Evolutionary conservation across 2,329 filamentous ascomycete genomes (phyloP), one percentile per base, ranked within the genome.

Genomic region (Cladosporium sp.): DNA sequence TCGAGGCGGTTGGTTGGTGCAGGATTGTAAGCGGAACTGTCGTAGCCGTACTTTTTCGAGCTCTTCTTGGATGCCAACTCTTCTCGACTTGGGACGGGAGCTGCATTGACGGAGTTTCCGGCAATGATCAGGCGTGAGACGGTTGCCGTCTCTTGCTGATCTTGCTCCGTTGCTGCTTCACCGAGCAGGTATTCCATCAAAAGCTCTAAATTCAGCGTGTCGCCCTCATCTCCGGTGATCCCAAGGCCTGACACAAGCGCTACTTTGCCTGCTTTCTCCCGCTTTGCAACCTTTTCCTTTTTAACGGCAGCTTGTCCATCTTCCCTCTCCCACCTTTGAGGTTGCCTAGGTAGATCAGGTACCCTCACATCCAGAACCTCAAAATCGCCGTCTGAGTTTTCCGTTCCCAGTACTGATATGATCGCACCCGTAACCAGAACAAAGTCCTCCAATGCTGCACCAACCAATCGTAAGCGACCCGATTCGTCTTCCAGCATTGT

Each of bases 401-500:
- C 93, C 0, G 90, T 95, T 34, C 93, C 93, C 74, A 98, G 82
- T 3, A 91, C 90, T n/a, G 90, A 91, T 40, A 97, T 80, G 63
- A 98, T 90, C 62, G 89, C 95, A 22, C 93, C 93, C 0, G 93
- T 98, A 2, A 95, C 92, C 7, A 97, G 79, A 55, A 89, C 76
- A 19, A 86, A 77, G 1, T 80, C 78, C 57, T 79, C 75, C 44
- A 98, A 73, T 16, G 82, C 70, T 40, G 81, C 77, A 3, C 93
- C 93, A 0, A 86, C 84, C 7, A 98, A 74, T 16, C 84, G 81
- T 59, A 98, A 77, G 19, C 95, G 85, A 43, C 93, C 93, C 0
- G 90, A 96, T 70, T 97, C 92, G 68, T 98, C 93, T 70, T 98
- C 93, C 37, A 98, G 76, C 84, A 95, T 95, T 60, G 89, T 81